Evolutionary conservation across 1,284 basidiomycete genomes (phyloP).

Genomic region (Irpex lacteus): DNA sequence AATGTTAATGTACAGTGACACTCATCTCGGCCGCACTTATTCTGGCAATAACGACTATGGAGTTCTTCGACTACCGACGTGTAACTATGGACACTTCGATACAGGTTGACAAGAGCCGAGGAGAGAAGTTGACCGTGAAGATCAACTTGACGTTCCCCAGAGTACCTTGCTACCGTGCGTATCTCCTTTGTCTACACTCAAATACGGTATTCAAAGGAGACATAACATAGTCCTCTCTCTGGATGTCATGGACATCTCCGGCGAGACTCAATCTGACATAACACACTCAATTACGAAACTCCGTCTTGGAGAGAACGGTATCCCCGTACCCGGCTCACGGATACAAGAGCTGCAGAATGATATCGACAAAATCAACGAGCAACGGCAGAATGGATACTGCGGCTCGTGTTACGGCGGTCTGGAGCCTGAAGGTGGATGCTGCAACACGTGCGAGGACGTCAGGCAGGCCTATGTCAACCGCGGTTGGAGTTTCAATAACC

Average conservation of each 20-base stretch:
- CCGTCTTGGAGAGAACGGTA: slow-evolving; percentile 67
- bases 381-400: slow-evolving; percentile 71
- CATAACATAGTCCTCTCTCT: slow-evolving; percentile 75
- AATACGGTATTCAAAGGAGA: neutral
- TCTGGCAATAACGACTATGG: slow-evolving; percentile 85
- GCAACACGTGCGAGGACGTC: slow-evolving; percentile 96
- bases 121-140: slow-evolving; percentile 90
- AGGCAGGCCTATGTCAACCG: slow-evolving; percentile 86
- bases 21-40: slow-evolving; percentile 92
- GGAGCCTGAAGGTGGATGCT: slow-evolving; percentile 83
- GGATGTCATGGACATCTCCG: slow-evolving; percentile 98
- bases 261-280: slow-evolving; percentile 89
- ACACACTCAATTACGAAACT: slow-evolving; percentile 89
- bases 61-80: slow-evolving; percentile 93
- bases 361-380: slow-evolving; percentile 72
- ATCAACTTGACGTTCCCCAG: slow-evolving; percentile 95
- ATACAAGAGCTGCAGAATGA: slow-evolving; percentile 79
- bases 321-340: slow-evolving; percentile 53
- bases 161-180: slow-evolving; percentile 95
- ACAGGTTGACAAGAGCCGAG: slow-evolving; percentile 90
- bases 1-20: slow-evolving; percentile 64
- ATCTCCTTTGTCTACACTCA: neutral
- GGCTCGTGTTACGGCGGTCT: slow-evolving; percentile 97
- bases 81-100: slow-evolving; percentile 88
- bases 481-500: slow-evolving; percentile 94